Conservation (phyloP, 768 basidiomycete species). For the Mycena chlorophos region DNA sequence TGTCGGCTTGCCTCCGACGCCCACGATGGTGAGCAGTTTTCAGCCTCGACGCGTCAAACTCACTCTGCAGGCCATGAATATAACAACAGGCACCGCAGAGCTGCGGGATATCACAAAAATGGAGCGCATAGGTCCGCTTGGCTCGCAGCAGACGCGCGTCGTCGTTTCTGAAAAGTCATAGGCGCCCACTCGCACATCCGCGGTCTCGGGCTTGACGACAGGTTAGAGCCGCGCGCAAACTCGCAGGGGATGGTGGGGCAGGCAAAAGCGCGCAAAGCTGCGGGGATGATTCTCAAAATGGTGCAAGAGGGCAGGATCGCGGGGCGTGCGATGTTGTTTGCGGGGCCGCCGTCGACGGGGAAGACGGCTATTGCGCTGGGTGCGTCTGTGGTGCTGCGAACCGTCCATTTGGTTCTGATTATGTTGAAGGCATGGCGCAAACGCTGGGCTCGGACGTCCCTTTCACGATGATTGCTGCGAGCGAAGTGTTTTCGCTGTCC, state of each 20-base stretch:
- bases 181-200: slow-evolving; percentile 94
- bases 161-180: slow-evolving; percentile 29
- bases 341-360: slow-evolving; percentile 94
- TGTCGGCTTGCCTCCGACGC: not conserved
- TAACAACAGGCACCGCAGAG: slow-evolving; percentile 75
- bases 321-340: slow-evolving; percentile 94
- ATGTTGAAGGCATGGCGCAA: slow-evolving; percentile 84
- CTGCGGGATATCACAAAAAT: slow-evolving; percentile 87
- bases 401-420: not conserved
- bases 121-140: slow-evolving; percentile 77
- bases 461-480: slow-evolving; percentile 96
- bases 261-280: slow-evolving; percentile 92
- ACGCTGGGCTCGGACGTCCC: slow-evolving; percentile 92
- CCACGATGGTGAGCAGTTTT: not conserved
- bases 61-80: slow-evolving; percentile 58
- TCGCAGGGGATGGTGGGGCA: slow-evolving; percentile 98
- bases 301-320: slow-evolving; percentile 95
- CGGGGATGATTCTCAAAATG: slow-evolving; percentile 97
- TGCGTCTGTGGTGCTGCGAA: slow-evolving; percentile 34
- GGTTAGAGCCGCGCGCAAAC: slow-evolving; percentile 84
- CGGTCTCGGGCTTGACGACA: slow-evolving; percentile 89
- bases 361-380: slow-evolving; percentile 99
- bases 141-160: not conserved
- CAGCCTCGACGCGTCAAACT: not conserved
- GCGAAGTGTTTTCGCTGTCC: slow-evolving; percentile 96